These are phyloP conservation scores for Pyrus pyrifolia DNA, from an alignment of 306 rosid species.

Conservation along the genomic window DNA sequence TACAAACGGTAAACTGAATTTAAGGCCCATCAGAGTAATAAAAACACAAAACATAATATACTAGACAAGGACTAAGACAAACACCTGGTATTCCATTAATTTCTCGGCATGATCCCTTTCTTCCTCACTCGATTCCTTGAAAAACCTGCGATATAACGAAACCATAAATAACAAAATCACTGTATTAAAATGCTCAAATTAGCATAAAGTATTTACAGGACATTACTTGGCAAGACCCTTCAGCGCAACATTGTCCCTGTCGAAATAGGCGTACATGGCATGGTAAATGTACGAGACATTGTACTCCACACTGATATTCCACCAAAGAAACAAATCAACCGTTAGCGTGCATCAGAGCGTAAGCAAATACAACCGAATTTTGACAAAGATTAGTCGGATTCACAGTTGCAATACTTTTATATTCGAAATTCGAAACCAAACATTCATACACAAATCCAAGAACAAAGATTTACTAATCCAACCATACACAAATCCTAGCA, in stretches of 20 bases:
- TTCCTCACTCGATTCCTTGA: constrained; percentile 88
- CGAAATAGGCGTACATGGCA: constrained; percentile 90
- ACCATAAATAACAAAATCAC: not conserved
- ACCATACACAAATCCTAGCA: not conserved
- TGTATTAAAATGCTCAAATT: not conserved
- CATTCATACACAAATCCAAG: not conserved
- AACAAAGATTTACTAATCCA: not conserved
- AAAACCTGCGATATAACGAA: constrained; percentile 40
- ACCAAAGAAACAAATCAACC: not conserved
- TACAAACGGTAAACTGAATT: not conserved
- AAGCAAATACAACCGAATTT: not conserved
- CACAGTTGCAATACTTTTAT: not conserved
- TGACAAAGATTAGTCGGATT: not conserved
- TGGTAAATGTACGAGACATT: constrained; percentile 90
- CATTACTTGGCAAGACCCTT: constrained; percentile 79
- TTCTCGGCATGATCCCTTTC: constrained; percentile 94
- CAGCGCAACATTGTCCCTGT: constrained; percentile 90
- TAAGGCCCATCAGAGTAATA: not conserved
- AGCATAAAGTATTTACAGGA: not conserved
- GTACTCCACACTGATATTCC: constrained; percentile 79
- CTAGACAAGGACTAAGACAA: not conserved
- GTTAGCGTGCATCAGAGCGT: not conserved
- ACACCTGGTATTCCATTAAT: constrained; percentile 88
- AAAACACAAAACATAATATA: not conserved
- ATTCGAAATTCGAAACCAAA: not conserved